Percentiles rank a stretch among this genome's conserved stretches.
These are phyloP conservation scores for Penicillium alfredii DNA, from an alignment of 495 filamentous ascomycete genomes.

Conservation along the genomic window DNA sequence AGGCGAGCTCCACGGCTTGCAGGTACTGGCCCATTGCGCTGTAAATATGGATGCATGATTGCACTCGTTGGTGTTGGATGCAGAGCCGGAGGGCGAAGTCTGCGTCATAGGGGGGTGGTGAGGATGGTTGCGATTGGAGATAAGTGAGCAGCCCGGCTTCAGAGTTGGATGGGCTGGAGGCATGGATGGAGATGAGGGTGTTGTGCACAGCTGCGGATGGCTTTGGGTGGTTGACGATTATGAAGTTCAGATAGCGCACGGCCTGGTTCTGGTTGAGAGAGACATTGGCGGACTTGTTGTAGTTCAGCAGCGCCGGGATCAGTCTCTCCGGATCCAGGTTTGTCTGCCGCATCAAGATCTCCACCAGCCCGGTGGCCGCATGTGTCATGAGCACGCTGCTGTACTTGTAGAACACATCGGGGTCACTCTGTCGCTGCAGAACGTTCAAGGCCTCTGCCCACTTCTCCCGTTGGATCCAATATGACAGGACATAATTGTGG, in stretches of 20 bases:
- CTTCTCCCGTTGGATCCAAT: constrained; percentile 94
- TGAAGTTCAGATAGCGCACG: constrained; percentile 86
- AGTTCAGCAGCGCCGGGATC: constrained; percentile 88
- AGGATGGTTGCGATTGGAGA: constrained; percentile 68
- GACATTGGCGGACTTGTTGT: constrained; percentile 62
- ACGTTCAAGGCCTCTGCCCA: constrained; percentile 88
- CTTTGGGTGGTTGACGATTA: constrained; percentile 80
- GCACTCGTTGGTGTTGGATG: constrained; percentile 85
- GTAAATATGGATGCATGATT: constrained; percentile 94
- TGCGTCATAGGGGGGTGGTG: constrained; percentile 81
- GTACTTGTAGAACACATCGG: constrained; percentile 92
- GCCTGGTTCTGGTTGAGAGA: constrained; percentile 75
- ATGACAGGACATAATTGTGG: constrained; percentile 88
- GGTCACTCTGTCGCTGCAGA: constrained; percentile 82
- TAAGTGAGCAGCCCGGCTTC: constrained; percentile 83
- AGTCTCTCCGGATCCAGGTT: constrained; percentile 83
- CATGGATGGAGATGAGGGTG: constrained; percentile 93
- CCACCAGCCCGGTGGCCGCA: constrained; percentile 72
- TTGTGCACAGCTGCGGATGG: constrained; percentile 92
- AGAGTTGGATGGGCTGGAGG: constrained; percentile 72
- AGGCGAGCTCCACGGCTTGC: constrained; percentile 84
- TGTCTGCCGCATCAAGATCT: constrained; percentile 87
- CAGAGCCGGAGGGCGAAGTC: constrained; percentile 95
- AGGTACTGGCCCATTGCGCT: constrained; percentile 88
- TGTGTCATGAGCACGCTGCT: constrained; percentile 94